Evolutionary conservation across 257 asterid genomes (phyloP).

Genomic region (Mitragyna speciosa): DNA sequence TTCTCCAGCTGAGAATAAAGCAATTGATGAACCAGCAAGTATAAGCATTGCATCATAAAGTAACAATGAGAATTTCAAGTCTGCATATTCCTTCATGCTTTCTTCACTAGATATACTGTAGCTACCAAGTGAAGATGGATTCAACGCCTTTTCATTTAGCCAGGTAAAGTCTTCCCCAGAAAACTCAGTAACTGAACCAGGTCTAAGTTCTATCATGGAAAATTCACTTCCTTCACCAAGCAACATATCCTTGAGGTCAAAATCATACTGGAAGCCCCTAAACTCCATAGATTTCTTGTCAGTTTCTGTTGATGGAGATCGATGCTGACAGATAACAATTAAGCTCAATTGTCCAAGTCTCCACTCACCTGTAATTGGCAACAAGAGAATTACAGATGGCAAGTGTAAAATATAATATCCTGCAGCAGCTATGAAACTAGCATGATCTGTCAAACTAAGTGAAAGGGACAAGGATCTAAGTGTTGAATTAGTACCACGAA

Average conservation of each 20-base stretch:
- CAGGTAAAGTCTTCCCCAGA: conserved; percentile 39
- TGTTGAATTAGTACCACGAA: not conserved
- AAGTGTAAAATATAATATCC: not conserved
- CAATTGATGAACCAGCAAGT: conserved; percentile 53
- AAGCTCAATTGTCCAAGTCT: conserved; percentile 58
- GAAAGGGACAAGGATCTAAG: not conserved
- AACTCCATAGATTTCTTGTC: conserved; percentile 25
- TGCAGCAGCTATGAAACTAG: conserved; percentile 3
- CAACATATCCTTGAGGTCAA: conserved; percentile 56
- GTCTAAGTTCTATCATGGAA: conserved; percentile 72
- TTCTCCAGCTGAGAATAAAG: conserved; percentile 43
- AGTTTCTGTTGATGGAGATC: conserved; percentile 27
- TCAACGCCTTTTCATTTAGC: conserved; percentile 12
- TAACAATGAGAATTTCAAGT: conserved; percentile 65
- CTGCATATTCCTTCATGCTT: conserved; percentile 78
- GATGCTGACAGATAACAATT: conserved; percentile 35
- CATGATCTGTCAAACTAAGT: not conserved
- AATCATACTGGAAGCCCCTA: conserved; percentile 45
- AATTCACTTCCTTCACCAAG: conserved; percentile 71
- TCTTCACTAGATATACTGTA: conserved; percentile 45
- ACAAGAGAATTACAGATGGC: not conserved
- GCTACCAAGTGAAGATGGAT: conserved; percentile 22
- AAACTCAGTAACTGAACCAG: conserved; percentile 44
- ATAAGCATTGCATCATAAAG: conserved; percentile 60
- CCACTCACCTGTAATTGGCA: conserved; percentile 70